phyloP scores from a whole-genome alignment of 2,329 filamentous ascomycete genomes.

The Penicillium sp. region DNA sequence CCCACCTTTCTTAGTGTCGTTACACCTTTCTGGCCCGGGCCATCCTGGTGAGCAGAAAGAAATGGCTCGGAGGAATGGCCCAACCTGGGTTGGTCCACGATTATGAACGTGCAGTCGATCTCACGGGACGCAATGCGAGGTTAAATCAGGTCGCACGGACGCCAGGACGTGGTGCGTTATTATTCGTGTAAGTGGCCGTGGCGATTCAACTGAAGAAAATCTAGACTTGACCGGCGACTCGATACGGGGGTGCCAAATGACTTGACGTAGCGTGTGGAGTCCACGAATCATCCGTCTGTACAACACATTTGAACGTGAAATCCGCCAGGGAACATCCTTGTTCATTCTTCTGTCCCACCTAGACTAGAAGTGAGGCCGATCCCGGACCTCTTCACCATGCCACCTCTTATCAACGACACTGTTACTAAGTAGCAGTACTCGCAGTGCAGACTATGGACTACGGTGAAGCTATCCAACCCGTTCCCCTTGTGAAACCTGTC shows the following conservation, averaged over 20 bases:
- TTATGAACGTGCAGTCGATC: slow-evolving; percentile 31
- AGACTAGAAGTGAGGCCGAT: background rate
- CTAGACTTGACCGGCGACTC: background rate
- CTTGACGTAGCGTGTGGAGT: background rate
- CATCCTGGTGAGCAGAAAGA: slow-evolving; percentile 6
- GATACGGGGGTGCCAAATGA: background rate
- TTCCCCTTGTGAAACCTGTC: slow-evolving; percentile 10
- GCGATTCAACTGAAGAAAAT: background rate
- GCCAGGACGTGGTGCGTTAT: slow-evolving; percentile 19
- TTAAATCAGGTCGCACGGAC: slow-evolving; percentile 27
- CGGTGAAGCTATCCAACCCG: background rate
- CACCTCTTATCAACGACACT: too few species aligned
- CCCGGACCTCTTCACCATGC: too few species aligned
- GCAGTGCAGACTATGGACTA: too few species aligned
- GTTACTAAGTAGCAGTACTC: too few species aligned
- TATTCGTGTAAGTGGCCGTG: slow-evolving; percentile 6
- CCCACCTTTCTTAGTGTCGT: slow-evolving; percentile 13
- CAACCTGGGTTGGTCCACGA: background rate
- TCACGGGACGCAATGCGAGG: slow-evolving; percentile 29
- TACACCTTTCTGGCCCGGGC: slow-evolving; percentile 23
- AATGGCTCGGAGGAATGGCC: slow-evolving; percentile 4
- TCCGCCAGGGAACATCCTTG: slow-evolving; percentile 4
- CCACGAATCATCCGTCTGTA: slow-evolving; percentile 11
- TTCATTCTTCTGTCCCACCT: slow-evolving; percentile 8
- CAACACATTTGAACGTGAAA: slow-evolving; percentile 4